These are phyloP conservation scores for Trichoderma sp. DNA, from an alignment of 2,329 filamentous ascomycete genomes.

Conservation along the genomic window DNA sequence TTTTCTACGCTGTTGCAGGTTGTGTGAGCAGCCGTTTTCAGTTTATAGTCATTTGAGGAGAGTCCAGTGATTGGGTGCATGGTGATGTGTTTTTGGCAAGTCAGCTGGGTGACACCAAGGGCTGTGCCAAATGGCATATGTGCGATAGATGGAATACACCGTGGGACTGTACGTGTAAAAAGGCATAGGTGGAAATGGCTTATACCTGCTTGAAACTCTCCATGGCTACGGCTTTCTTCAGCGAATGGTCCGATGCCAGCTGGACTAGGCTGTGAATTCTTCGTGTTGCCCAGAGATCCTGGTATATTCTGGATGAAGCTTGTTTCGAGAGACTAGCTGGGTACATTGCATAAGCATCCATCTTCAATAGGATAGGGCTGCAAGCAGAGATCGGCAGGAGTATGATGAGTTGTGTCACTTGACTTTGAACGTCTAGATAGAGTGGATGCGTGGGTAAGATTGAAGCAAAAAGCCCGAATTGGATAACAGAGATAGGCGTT, in stretches of 20 bases:
- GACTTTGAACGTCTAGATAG: background rate
- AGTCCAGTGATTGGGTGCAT: background rate
- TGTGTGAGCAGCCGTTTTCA: slow-evolving; percentile 7
- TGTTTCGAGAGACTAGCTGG: slow-evolving; percentile 44
- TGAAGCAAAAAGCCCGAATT: background rate
- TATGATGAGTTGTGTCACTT: slow-evolving; percentile 1
- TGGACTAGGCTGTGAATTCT: slow-evolving; percentile 36
- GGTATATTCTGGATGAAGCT: slow-evolving; percentile 47
- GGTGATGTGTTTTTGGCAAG: background rate
- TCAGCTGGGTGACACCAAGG: background rate
- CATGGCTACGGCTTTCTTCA: slow-evolving; percentile 31
- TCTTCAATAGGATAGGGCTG: slow-evolving; percentile 23
- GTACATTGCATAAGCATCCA: slow-evolving; percentile 54
- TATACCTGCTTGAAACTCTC: slow-evolving; percentile 38
- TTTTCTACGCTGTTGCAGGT: slow-evolving; percentile 9
- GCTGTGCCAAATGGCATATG: background rate
- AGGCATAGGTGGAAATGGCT: background rate
- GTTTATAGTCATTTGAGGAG: background rate
- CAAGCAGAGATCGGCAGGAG: no score
- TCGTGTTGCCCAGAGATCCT: slow-evolving; percentile 45
- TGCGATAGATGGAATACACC: background rate
- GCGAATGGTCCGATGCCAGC: slow-evolving; percentile 32
- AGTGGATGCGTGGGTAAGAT: background rate
- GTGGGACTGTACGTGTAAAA: background rate
- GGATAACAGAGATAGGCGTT: background rate